Conservation (phyloP, 352 stramenopile species). For the Thalassiosira mediterranea region DNA sequence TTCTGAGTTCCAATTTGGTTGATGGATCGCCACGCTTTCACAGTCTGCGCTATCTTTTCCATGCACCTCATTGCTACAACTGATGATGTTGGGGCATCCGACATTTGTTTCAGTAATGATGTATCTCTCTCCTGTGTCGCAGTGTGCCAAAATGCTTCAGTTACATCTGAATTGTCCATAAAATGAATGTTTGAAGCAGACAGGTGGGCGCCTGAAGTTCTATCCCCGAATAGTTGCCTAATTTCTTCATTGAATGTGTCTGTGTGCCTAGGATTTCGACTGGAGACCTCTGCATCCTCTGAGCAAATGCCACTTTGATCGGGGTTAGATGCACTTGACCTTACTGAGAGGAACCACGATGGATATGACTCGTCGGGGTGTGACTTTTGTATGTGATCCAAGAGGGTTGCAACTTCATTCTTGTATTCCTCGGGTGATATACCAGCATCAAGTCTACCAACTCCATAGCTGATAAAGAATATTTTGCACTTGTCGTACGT, state of each 20-base stretch:
- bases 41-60: conserved; percentile 53
- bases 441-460: conserved; percentile 10
- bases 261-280: conserved; percentile 29
- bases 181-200: too few relatives aligned
- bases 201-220: conserved; percentile 34
- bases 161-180: conserved; percentile 60
- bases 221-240: conserved; percentile 31
- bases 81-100: neutral
- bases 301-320: conserved; percentile 25
- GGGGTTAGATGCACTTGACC: conserved; percentile 33
- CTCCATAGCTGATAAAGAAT: conserved; percentile 53
- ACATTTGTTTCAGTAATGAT: too few relatives aligned
- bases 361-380: conserved; percentile 60
- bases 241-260: conserved; percentile 56
- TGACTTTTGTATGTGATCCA: conserved; percentile 53
- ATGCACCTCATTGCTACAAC: conserved; percentile 56
- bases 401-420: conserved; percentile 49
- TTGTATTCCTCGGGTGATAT: conserved; percentile 34
- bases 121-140: conserved; percentile 1
- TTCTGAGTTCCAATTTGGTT: conserved; percentile 47
- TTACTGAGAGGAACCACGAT: conserved; percentile 51
- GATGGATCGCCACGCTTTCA: conserved; percentile 39
- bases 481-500: conserved; percentile 66
- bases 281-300: conserved; percentile 6
- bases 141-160: conserved; percentile 37